These are phyloP conservation scores for Eucalyptus sp. DNA, from an alignment of 345 rosid genomes.

Conservation along the genomic window DNA sequence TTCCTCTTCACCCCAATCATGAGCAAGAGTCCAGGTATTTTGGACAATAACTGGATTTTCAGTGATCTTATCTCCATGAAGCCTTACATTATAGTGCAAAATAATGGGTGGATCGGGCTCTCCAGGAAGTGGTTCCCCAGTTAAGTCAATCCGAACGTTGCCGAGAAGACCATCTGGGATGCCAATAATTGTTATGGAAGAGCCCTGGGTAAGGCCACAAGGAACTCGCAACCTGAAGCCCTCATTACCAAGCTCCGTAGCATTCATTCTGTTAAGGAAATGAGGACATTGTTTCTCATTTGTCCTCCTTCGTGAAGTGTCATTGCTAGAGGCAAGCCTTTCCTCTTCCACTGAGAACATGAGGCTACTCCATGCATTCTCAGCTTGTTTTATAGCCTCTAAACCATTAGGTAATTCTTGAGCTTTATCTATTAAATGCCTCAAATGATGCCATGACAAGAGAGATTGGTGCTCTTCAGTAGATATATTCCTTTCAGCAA, in stretches of 20 bases:
- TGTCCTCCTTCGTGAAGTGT: conserved; percentile 24
- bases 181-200: conserved; percentile 84
- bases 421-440: conserved; percentile 46
- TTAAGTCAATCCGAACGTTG: conserved; percentile 71
- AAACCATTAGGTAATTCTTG: conserved; percentile 62
- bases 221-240: conserved; percentile 52
- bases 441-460: conserved; percentile 67
- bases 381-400: conserved; percentile 88
- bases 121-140: conserved; percentile 95
- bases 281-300: conserved; percentile 83
- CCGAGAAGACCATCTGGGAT: conserved; percentile 88
- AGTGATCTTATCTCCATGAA: conserved; percentile 86
- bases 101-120: conserved; percentile 98
- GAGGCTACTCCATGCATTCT: conserved; percentile 73
- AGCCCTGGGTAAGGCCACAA: conserved; percentile 95
- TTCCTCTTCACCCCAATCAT: conserved; percentile 96
- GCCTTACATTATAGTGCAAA: conserved; percentile 93
- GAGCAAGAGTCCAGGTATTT: conserved; percentile 89
- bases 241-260: conserved; percentile 36
- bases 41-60: conserved; percentile 98
- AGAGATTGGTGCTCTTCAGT: conserved; percentile 52
- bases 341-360: conserved; percentile 65
- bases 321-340: conserved; percentile 33
- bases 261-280: conserved; percentile 73
- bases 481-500: conserved; percentile 52